Conservation (phyloP, 805 yeast genomes). For the Suhomyces pyralidae region DNA sequence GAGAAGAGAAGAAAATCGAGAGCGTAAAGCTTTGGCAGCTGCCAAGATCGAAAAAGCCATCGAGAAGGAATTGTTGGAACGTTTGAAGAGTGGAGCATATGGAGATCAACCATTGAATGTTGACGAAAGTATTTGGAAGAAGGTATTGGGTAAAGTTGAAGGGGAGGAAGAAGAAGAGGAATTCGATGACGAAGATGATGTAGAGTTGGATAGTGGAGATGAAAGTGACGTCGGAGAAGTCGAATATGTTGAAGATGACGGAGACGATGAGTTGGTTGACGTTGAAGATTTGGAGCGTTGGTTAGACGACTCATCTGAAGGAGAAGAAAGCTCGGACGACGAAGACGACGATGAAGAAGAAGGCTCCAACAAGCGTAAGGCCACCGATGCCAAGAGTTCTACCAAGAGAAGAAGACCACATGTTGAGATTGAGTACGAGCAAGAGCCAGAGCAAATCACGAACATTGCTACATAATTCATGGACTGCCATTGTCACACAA, state of each 20-base stretch:
- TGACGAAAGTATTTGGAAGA: conserved; percentile 94
- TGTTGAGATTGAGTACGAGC: conserved; percentile 83
- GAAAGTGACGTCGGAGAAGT: conserved; percentile 66
- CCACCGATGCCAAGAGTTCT: conserved; percentile 35
- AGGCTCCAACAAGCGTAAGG: conserved; percentile 23
- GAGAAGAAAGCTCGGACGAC: conserved; percentile 27
- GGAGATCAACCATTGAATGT: conserved; percentile 98
- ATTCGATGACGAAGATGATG: conserved; percentile 55
- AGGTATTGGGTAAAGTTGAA: conserved; percentile 72
- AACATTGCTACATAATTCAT: conserved; percentile 24
- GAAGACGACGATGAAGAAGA: conserved; percentile 35
- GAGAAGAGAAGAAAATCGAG: conserved; percentile 91
- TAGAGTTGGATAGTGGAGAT: conserved; percentile 47
- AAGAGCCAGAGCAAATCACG: conserved; percentile 47
- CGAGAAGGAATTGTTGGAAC: conserved; percentile 89
- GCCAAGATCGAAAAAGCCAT: conserved; percentile 96
- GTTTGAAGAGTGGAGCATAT: conserved; percentile 96
- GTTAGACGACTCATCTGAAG: conserved; percentile 53
- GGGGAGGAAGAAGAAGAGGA: conserved; percentile 55
- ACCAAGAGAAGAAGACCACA: conserved; percentile 63
- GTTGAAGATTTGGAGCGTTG: conserved; percentile 91
- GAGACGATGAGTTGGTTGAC: conserved; percentile 84
- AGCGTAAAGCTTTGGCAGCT: conserved; percentile 93
- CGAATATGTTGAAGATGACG: conserved; percentile 89
- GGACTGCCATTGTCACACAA: neutral